phyloP scores from a whole-genome alignment of 78 protist species.

The Creolimax fragrantissima region DNA sequence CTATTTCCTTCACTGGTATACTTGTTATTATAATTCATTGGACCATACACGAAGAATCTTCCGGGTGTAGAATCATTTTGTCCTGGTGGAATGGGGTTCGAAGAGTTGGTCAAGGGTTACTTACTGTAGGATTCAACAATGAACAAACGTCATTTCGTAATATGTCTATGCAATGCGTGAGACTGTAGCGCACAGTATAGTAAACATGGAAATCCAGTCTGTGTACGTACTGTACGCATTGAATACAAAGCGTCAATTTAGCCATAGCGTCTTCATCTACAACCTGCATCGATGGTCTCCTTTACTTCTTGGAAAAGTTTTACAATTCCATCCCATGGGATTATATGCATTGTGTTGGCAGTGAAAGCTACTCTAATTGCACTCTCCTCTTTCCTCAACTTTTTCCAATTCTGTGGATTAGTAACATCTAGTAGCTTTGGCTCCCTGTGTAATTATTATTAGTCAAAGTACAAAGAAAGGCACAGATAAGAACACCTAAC shows the following conservation, averaged over 20 bases:
- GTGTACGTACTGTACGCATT: neutral
- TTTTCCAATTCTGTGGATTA: neutral
- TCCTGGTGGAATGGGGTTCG: neutral
- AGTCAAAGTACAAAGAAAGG: neutral
- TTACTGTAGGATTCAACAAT: neutral
- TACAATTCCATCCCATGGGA: neutral
- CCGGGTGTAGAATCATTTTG: neutral
- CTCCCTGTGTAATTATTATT: neutral
- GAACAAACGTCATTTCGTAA: neutral
- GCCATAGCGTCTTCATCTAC: neutral
- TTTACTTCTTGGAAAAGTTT: neutral
- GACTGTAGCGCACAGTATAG: neutral
- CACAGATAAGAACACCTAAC: neutral
- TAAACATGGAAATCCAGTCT: neutral
- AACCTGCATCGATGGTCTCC: neutral
- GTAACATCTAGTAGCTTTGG: neutral
- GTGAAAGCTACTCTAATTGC: neutral
- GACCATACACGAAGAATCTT: neutral
- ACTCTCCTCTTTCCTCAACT: neutral
- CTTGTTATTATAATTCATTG: neutral
- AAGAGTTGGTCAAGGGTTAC: neutral
- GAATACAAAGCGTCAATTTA: neutral
- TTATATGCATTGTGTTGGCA: neutral
- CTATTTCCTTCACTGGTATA: conserved; percentile 17
- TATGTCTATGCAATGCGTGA: neutral